A percentile compares a stretch with the other conserved stretches of the same genome.
Evolutionary conservation across 495 filamentous ascomycete genomes (phyloP).

Genomic region (Xylaria scruposa): DNA sequence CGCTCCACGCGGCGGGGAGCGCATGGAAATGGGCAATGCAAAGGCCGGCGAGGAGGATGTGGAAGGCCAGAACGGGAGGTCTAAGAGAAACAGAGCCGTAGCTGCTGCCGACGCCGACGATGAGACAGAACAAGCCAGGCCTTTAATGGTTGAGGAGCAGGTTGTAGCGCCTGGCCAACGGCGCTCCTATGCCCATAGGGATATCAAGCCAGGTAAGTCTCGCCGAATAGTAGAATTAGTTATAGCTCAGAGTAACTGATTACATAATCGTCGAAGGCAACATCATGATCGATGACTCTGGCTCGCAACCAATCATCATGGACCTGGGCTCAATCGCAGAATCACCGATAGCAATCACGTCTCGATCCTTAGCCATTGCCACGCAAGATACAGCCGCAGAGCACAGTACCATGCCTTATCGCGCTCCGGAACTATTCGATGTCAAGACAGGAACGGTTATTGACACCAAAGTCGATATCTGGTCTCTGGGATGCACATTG

Average conservation of each 20-base stretch:
- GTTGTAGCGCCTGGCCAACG: slow-evolving; percentile 71
- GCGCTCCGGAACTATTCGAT: slow-evolving; percentile 96
- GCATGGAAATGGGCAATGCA: slow-evolving; percentile 52
- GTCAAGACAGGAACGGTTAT: slow-evolving; percentile 92
- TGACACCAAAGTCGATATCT: slow-evolving; percentile 98
- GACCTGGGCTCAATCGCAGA: slow-evolving; percentile 92
- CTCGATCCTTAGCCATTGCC: slow-evolving; percentile 85
- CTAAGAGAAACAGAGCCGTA: slow-evolving; percentile 58
- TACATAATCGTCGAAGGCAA: slow-evolving; percentile 65
- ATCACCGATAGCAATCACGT: slow-evolving; percentile 91
- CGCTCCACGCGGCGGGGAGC: slow-evolving; percentile 54
- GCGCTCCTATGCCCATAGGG: slow-evolving; percentile 89
- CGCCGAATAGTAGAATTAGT: background rate
- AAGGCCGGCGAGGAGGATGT: slow-evolving; percentile 41
- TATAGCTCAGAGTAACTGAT: slow-evolving; percentile 25
- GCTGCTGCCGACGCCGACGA: slow-evolving; percentile 64
- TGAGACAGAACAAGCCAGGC: slow-evolving; percentile 75
- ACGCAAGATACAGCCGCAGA: slow-evolving; percentile 95
- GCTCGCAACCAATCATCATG: slow-evolving; percentile 92
- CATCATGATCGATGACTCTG: slow-evolving; percentile 93
- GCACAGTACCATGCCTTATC: slow-evolving; percentile 98
- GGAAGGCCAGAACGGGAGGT: slow-evolving; percentile 63
- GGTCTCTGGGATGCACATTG: slow-evolving; percentile 94
- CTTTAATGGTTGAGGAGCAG: slow-evolving; percentile 85
- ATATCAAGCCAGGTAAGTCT: slow-evolving; percentile 89